Conservation (phyloP, 192 early-diverging fungal species). For the Geranomyces michiganensis region DNA sequence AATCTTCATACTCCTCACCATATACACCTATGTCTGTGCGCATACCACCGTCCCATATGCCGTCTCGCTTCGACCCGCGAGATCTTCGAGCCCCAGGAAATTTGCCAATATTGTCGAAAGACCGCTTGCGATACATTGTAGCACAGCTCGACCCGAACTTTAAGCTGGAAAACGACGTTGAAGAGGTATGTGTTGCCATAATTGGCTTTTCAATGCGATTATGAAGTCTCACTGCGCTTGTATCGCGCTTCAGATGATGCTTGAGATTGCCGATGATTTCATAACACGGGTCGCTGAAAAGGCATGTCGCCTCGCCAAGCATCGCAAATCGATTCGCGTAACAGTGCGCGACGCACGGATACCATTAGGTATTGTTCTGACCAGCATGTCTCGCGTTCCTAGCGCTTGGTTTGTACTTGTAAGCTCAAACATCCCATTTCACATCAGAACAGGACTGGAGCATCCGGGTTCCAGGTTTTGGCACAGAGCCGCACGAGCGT, state of each 20-base stretch:
- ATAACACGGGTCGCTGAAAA: slow-evolving; percentile 27
- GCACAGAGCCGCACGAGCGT: background rate
- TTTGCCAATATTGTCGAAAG: slow-evolving; percentile 22
- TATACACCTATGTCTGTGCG: background rate
- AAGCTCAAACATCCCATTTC: background rate
- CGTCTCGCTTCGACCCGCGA: slow-evolving; percentile 8
- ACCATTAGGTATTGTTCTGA: slow-evolving; percentile 30
- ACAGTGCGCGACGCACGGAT: slow-evolving; percentile 36
- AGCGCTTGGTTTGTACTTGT: background rate
- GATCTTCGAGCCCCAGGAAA: slow-evolving; percentile 12
- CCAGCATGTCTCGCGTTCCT: background rate
- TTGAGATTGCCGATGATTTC: slow-evolving; percentile 41
- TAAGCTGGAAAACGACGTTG: slow-evolving; percentile 27
- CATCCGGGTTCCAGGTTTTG: slow-evolving; percentile 41
- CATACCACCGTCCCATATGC: background rate
- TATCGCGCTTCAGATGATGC: slow-evolving; percentile 34
- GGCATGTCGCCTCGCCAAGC: slow-evolving; percentile 27
- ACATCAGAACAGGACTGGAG: slow-evolving; percentile 38
- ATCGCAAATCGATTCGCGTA: slow-evolving; percentile 33
- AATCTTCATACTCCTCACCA: too few species aligned
- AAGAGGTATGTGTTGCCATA: slow-evolving; percentile 14
- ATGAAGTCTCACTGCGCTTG: background rate
- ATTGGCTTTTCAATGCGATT: background rate
- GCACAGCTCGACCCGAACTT: slow-evolving; percentile 24
- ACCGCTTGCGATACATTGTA: slow-evolving; percentile 15